phyloP scores from a whole-genome alignment of 306 rosid genomes.

The Canavalia gladiata region DNA sequence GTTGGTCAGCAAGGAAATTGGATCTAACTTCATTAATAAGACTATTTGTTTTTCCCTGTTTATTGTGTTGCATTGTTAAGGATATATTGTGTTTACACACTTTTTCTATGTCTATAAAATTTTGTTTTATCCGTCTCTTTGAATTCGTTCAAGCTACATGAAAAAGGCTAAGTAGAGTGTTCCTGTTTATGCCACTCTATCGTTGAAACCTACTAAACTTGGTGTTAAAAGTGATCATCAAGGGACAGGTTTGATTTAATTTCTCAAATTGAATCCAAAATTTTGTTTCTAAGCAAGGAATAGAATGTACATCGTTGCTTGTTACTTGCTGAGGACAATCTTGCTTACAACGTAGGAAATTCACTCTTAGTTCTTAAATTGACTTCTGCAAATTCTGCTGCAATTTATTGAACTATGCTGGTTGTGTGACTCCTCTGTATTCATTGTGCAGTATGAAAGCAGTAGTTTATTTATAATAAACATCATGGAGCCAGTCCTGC shows the following conservation, averaged over 20 bases:
- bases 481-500: constrained; percentile 90
- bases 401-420: constrained; percentile 40
- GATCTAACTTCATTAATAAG: constrained; percentile 4
- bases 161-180: not conserved
- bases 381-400: constrained; percentile 27
- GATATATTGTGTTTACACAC: constrained; percentile 14
- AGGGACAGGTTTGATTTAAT: constrained; percentile 29
- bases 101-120: not conserved
- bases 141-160: not conserved
- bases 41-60: constrained; percentile 24
- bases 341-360: constrained; percentile 15
- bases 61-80: constrained; percentile 24
- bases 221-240: constrained; percentile 23
- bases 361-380: constrained; percentile 8
- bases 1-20: constrained; percentile 24
- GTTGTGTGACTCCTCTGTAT: constrained; percentile 49
- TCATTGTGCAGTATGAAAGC: constrained; percentile 88
- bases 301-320: constrained; percentile 3
- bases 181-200: not conserved
- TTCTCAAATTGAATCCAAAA: constrained; percentile 4
- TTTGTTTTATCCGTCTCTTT: not conserved
- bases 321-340: constrained; percentile 30
- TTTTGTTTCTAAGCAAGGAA: constrained; percentile 1
- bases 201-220: constrained; percentile 18
- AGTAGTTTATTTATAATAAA: constrained; percentile 91